Base-by-base conservation (phyloP, 495 filamentous ascomycete species). In the Talaromyces wortmannii region DNA sequence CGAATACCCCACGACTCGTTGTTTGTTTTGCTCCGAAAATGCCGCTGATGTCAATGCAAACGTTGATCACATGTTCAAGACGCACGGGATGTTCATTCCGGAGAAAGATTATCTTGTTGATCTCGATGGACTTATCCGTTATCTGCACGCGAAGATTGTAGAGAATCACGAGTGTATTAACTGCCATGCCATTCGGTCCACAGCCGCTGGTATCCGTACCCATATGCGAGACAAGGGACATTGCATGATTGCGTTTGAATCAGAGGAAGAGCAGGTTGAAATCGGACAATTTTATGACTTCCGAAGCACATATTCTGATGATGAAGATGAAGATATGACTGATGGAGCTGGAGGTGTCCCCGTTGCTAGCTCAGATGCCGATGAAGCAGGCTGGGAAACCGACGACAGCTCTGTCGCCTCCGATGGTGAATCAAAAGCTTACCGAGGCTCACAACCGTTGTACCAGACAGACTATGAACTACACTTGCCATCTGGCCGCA, bases 231-330 rank as follows among this genome's bases (percentile, higher is more conserved):
- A 99, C 68, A 92, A 91, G 70, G 84, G 89, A 7, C 94, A 99
- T 69, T 97, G 91, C 76, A 95, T 89, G 81, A 92, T 99, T 58
- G 91, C 89, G 0, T 99, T 95, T 67, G 86, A 87, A 45, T 84
- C 83, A 0, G 89, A 96, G 64, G 87, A 87, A 33, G 91, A 99
- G 63, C 90, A 96, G 71, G 77, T 99, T 15, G 91, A 95, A 53
- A 86, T 99, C 56, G 95, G 94, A n/a, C 88, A 97, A 46, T 97
- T 89, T 73, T 99, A 97, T 73, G 95, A 99, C 67, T 99, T 99
- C 81, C 78, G 87, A 53, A 86, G 85, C 70, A 95, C 94, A 4
- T 99, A 99, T 68, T 91, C 90, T 0, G 94, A 97, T 63, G 85
- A 83, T 11, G 83, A 85, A 32, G 79, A 83, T 7, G 77, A 81